Evolutionary conservation across 805 yeast species (phyloP).

Genomic region (Teunomyces atbi): DNA sequence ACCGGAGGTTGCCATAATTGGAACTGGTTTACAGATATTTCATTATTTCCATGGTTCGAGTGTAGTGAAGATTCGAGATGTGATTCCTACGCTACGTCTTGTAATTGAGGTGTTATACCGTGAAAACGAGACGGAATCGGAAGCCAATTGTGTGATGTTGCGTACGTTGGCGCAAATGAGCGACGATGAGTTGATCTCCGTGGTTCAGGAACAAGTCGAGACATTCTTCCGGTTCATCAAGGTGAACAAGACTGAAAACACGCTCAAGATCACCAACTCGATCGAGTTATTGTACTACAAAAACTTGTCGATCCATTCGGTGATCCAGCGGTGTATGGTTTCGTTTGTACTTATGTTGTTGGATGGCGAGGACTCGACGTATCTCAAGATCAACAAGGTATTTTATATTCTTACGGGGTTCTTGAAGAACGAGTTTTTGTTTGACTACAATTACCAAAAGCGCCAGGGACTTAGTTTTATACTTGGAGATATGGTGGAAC

Average conservation of each 20-base stretch:
- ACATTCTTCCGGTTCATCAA: constrained; percentile 27
- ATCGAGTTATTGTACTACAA: constrained; percentile 59
- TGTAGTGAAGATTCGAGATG: constrained; percentile 7
- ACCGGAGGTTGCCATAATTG: constrained; percentile 55
- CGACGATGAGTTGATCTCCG: constrained; percentile 21
- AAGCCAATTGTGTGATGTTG: constrained; percentile 23
- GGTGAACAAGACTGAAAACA: constrained; percentile 20
- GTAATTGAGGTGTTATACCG: constrained; percentile 19
- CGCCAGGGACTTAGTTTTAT: constrained; percentile 28
- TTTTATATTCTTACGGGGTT: constrained; percentile 37
- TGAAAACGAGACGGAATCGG: constrained; percentile 19
- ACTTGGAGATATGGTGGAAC: constrained; percentile 21
- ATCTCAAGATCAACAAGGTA: constrained; percentile 22
- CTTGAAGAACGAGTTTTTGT: constrained; percentile 41
- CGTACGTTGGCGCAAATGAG: constrained; percentile 14
- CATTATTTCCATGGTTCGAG: constrained; percentile 18
- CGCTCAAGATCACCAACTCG: constrained; percentile 42
- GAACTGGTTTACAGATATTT: constrained; percentile 37
- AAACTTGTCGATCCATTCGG: constrained; percentile 54
- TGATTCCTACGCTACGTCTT: constrained; percentile 31
- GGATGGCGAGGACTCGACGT: constrained; percentile 5
- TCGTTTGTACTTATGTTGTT: constrained; percentile 25
- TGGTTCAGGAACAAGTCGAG: constrained; percentile 25
- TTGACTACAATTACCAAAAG: constrained; percentile 37
- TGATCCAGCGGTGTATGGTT: constrained; percentile 50